A percentile compares a stretch with the other conserved stretches of the same genome.
Evolutionary conservation across 192 early-diverging fungal genomes (phyloP).

Genomic region (Allomyces javanicus): DNA sequence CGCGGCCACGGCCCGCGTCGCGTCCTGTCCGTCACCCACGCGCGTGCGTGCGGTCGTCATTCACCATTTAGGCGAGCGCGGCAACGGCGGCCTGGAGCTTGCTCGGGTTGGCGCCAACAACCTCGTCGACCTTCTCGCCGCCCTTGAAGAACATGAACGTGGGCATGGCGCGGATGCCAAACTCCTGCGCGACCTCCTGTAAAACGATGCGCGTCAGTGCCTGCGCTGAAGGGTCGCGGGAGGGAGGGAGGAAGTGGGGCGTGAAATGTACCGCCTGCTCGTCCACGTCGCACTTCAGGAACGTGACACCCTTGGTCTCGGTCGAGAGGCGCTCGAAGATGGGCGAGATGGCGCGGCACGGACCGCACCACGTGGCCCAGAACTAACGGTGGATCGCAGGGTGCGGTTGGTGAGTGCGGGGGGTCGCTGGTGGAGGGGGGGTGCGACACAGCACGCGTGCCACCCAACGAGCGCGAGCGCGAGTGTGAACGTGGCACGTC

Average conservation of each 20-base stretch:
- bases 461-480: too few species aligned
- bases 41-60: too few species aligned
- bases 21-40: too few species aligned
- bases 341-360: conserved; percentile 57
- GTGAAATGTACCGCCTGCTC: conserved; percentile 7
- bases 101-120: conserved; percentile 28
- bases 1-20: too few species aligned
- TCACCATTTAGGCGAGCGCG: too few species aligned
- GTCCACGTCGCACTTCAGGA: conserved; percentile 76
- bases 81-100: background rate
- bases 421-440: too few species aligned
- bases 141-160: conserved; percentile 35
- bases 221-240: background rate
- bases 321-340: conserved; percentile 36
- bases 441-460: too few species aligned
- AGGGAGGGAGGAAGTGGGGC: background rate
- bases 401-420: too few species aligned
- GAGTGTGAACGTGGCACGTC: too few species aligned
- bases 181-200: conserved; percentile 21
- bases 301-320: conserved; percentile 28
- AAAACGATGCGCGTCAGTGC: background rate
- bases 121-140: conserved; percentile 27
- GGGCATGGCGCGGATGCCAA: conserved; percentile 25
- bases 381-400: conserved; percentile 21
- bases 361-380: conserved; percentile 67